Base-by-base conservation (phyloP, 768 basidiomycete species). In the Leccinum sublutescens region DNA sequence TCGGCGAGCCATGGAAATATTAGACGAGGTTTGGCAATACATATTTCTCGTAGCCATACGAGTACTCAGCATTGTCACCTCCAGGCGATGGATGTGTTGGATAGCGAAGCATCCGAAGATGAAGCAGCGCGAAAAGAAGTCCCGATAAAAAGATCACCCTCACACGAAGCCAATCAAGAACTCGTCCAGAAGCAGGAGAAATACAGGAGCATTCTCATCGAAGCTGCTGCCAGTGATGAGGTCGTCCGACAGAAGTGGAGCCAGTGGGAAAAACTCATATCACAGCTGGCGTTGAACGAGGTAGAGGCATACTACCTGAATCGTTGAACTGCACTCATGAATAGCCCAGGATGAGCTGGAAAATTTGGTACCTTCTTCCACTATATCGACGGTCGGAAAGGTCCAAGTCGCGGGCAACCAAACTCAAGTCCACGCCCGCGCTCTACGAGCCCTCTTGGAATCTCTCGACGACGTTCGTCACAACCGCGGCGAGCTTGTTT, bases 81-180 rank as follows among this genome's bases (percentile, higher is more conserved):
- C 19, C 62, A 97, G 95, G 86, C 93, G 0, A 82, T 94, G 78
- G 93, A 94, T 65, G 85, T 95, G 21, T 76, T 99, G n/a, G 94
- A 96, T 65, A 85, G 83, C 48, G 95, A 97, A 73, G 90, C 89
- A 15, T 89, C 88, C 14, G 90, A 93, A 68, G 91, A 94, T 64
- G 91, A 93, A 69, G 79, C 82, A 11, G 77, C 84, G 31, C 84
- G 87, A 15, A 80, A 80, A 62, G 81, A 82, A 23, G 74, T 71
- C 1, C 63, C 74, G 49, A 65, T 82, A 57, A 72, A 77, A 56
- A 80, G 93, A 34, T 75, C 76, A 1, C 85, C 88, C 1, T 97
- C 95, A 0, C 82, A 89, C 65, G 84, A 90, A 65, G 92, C 90
- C 23, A 97, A 96, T 61, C 70, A 74, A 19, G 85, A 89, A 29